phyloP scores from a whole-genome alignment of 306 rosid genomes.

The Cicer cuneatum region DNA sequence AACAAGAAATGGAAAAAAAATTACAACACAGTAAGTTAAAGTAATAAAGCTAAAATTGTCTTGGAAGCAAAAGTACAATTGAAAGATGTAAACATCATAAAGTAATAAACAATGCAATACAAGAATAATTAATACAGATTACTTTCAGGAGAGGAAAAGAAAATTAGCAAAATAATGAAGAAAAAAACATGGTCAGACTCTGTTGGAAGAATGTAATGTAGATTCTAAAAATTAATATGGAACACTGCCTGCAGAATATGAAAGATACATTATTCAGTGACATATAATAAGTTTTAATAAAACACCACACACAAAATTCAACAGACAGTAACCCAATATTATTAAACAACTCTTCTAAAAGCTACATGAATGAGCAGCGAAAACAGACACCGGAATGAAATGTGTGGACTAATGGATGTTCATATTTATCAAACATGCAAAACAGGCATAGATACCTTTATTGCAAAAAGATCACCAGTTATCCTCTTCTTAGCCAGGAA shows the following conservation, averaged over 20 bases:
- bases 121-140: background rate
- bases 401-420: conserved; percentile 5
- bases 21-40: conserved; percentile 7
- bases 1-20: conserved; percentile 25
- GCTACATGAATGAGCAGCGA: conserved; percentile 20
- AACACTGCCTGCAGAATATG: conserved; percentile 24
- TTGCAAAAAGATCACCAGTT: conserved; percentile 97
- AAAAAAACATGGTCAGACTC: conserved; percentile 22
- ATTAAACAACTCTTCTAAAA: conserved; percentile 33
- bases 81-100: conserved; percentile 17
- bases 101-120: conserved; percentile 23
- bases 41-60: conserved; percentile 29
- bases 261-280: conserved; percentile 20
- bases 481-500: conserved; percentile 98
- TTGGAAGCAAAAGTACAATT: conserved; percentile 18
- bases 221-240: conserved; percentile 1
- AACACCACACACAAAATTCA: conserved; percentile 13
- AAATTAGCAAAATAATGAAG: background rate
- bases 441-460: conserved; percentile 64
- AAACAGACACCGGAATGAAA: background rate
- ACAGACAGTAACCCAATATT: background rate
- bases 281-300: conserved; percentile 22
- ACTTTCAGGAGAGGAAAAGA: background rate
- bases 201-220: background rate
- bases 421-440: conserved; percentile 20